phyloP scores from a whole-genome alignment of 2,329 filamentous ascomycete species.

The Phialophora macrospora region DNA sequence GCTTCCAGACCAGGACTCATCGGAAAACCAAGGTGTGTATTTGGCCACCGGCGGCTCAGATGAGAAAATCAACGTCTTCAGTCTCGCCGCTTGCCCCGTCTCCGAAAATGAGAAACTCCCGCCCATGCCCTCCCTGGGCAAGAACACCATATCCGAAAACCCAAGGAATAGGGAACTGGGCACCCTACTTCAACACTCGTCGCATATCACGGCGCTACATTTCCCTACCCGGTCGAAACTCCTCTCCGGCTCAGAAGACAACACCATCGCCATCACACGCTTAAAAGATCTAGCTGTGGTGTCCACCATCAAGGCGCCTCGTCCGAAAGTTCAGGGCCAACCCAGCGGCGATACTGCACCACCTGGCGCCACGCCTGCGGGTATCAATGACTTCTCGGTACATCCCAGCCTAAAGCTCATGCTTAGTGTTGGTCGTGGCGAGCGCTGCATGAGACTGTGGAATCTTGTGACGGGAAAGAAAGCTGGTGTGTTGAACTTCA shows the following conservation, averaged over 20 bases:
- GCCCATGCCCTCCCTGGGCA: conserved; percentile 69
- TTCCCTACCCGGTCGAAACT: conserved; percentile 89
- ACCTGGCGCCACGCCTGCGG: conserved; percentile 78
- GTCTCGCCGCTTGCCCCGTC: conserved; percentile 73
- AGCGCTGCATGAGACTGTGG: conserved; percentile 92
- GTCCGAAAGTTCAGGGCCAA: conserved; percentile 76
- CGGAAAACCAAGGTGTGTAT: conserved; percentile 75
- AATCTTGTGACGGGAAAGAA: conserved; percentile 96
- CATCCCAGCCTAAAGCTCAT: conserved; percentile 97
- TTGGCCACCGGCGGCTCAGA: conserved; percentile 92
- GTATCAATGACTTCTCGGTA: conserved; percentile 92
- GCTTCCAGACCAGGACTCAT: conserved; percentile 60
- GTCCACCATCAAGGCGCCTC: conserved; percentile 85
- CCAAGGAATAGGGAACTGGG: conserved; percentile 86
- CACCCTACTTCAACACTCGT: conserved; percentile 81
- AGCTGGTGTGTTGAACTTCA: conserved; percentile 88
- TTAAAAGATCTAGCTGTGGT: conserved; percentile 89
- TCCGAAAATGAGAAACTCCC: conserved; percentile 60
- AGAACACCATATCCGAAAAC: conserved; percentile 79
- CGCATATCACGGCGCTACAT: conserved; percentile 75
- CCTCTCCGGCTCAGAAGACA: conserved; percentile 86
- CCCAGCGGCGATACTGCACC: conserved; percentile 90
- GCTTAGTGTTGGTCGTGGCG: conserved; percentile 87
- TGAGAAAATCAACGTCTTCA: conserved; percentile 94
- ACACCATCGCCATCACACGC: conserved; percentile 83